Evolutionary conservation across 169 alveolate species (phyloP).

Genomic region (Neospora caninum): DNA sequence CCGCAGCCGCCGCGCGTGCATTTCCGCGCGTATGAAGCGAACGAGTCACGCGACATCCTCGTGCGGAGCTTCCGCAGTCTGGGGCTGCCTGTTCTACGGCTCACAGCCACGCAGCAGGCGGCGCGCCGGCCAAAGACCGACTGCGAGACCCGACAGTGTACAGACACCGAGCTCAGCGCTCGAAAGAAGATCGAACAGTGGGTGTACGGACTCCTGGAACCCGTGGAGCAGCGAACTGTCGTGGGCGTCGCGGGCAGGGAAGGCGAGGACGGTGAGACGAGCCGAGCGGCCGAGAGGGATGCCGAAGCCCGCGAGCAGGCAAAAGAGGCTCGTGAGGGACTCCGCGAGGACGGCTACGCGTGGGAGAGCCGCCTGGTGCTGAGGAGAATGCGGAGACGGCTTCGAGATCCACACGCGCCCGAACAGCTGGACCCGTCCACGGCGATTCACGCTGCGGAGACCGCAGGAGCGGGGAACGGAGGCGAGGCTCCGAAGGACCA

Average conservation of each 20-base stretch:
- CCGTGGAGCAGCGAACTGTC: background rate
- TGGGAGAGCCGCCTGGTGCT: background rate
- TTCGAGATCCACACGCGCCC: background rate
- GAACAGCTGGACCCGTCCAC: background rate
- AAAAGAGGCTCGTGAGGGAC: background rate
- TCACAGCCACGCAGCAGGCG: background rate
- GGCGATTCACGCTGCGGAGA: too few relatives aligned
- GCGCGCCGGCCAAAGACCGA: background rate
- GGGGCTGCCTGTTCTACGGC: conserved; percentile 56
- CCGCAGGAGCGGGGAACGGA: too few relatives aligned
- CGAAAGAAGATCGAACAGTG: background rate
- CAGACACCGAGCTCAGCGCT: background rate
- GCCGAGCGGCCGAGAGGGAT: background rate
- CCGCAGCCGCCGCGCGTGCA: conserved; percentile 44
- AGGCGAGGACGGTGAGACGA: background rate
- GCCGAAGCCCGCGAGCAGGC: background rate
- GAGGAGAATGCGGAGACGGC: background rate
- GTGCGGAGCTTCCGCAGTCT: conserved; percentile 43
- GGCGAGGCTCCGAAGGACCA: too few relatives aligned
- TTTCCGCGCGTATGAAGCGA: conserved; percentile 25
- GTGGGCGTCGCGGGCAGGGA: background rate
- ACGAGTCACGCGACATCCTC: conserved; percentile 39
- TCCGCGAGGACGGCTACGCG: background rate
- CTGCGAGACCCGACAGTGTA: background rate
- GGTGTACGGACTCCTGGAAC: background rate